These are phyloP conservation scores for Dactylellina drechsleri DNA, from an alignment of 2,329 filamentous ascomycete species.

Conservation along the genomic window DNA sequence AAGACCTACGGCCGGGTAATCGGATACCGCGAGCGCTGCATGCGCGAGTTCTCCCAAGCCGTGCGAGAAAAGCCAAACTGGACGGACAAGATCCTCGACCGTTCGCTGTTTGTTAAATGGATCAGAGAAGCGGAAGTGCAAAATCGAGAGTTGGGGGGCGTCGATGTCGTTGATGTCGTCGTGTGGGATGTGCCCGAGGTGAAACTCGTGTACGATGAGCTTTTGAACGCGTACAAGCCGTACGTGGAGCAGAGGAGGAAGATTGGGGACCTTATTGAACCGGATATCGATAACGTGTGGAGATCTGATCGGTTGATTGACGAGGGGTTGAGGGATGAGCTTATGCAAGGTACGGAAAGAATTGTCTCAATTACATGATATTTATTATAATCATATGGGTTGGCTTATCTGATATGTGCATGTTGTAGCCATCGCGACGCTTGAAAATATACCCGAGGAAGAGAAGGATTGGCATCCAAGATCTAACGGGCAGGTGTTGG, in stretches of 20 bases:
- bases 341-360: constrained; percentile 27
- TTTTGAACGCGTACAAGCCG: constrained; percentile 34
- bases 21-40: background rate
- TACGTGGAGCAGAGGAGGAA: constrained; percentile 24
- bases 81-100: constrained; percentile 20
- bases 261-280: constrained; percentile 16
- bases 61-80: background rate
- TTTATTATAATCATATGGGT: background rate
- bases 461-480: constrained; percentile 72
- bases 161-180: constrained; percentile 14
- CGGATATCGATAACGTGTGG: constrained; percentile 53
- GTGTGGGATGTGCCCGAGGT: constrained; percentile 30
- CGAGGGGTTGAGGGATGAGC: constrained; percentile 25
- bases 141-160: background rate
- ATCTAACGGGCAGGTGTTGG: constrained; percentile 68
- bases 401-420: background rate
- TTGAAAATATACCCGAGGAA: constrained; percentile 67
- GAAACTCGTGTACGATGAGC: constrained; percentile 18
- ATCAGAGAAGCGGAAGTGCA: constrained; percentile 32
- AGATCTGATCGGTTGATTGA: constrained; percentile 29
- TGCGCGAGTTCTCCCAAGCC: constrained; percentile 1
- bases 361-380: background rate
- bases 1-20: background rate
- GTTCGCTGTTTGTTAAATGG: constrained; percentile 16
- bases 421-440: constrained; percentile 61